phyloP scores from a whole-genome alignment of 108 stramenopile species.

The Fragilaria crotonensis region DNA sequence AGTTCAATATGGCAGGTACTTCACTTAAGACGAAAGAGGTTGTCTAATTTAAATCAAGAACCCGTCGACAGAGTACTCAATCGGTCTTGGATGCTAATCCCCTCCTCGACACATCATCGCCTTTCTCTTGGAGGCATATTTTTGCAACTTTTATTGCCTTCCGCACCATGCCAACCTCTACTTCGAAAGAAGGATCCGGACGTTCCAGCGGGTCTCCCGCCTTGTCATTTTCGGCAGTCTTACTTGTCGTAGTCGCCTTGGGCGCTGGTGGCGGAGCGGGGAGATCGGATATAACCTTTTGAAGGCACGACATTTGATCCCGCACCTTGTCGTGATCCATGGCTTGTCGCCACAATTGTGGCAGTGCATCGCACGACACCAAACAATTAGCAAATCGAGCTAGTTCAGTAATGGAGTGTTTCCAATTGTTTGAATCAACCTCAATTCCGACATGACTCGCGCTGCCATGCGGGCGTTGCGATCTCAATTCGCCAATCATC shows the following conservation, averaged over 20 bases:
- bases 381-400: not conserved
- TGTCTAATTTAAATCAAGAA: not conserved
- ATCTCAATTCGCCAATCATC: not conserved
- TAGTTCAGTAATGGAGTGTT: not conserved
- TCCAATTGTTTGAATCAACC: not conserved
- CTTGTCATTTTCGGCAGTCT: constrained; percentile 9
- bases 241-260: not conserved
- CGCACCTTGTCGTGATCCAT: not conserved
- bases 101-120: not conserved
- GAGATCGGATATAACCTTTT: not conserved
- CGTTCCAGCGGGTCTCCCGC: constrained; percentile 1
- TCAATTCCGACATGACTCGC: not conserved
- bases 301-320: not conserved
- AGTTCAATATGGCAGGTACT: not conserved
- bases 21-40: not conserved
- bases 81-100: not conserved
- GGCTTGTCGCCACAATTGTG: not conserved
- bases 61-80: not conserved
- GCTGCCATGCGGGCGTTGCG: not conserved
- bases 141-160: not conserved
- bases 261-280: not conserved
- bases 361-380: constrained; percentile 2
- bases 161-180: constrained; percentile 1
- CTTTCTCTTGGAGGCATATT: not conserved
- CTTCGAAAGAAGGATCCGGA: not conserved